Evolutionary conservation across 169 alveolate genomes (phyloP), one percentile per base, ranked within the genome.

Genomic region (Ichthyophthirius multifiliis): DNA sequence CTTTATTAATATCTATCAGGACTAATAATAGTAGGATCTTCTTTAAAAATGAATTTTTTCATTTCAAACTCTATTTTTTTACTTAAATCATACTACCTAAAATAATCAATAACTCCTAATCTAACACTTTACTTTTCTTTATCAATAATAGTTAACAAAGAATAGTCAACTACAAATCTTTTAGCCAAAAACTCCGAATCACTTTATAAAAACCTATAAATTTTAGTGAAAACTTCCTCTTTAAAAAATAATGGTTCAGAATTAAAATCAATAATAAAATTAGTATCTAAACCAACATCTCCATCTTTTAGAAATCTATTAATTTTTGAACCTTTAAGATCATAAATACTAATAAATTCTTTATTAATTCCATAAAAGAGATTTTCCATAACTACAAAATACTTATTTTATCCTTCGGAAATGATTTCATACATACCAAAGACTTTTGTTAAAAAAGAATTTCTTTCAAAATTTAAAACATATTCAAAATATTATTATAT

Each of bases 301-400:
- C 32, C 45, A 32, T 65, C 73, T 30, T 34, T 65, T 23, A 39
- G 39, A 74, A 74, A 78, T 63, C 84, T 65, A 63, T 67, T 65
- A 43, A 65, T 75, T 43, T 78, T 20, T 31, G 78, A 63, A 20
- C 84, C 84, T 44, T 78, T 78, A 10, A 78, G 48, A 78, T 78
- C 84, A 34, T 78, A 78, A 31, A 65, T 65, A 4, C 23, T 12
- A 5, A 65, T 43, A n/a, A 41, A 37, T 0, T 63, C 84, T 55
- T 55, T 55, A 0, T 39, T 43, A 10, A 78, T 15, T 20, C 84
- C 84, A 44, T 67, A 78, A 67, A 78, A 78, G 18, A 78, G 27
- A 78, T 78, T 78, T 65, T 78, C 84, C 84, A 78, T 78, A 16
- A 75, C 84, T 9, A 67, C 73, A 23, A 27, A 65, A 13, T 65